These are phyloP conservation scores for Solanum sitiens DNA, from an alignment of 257 asterid species.

Conservation along the genomic window DNA sequence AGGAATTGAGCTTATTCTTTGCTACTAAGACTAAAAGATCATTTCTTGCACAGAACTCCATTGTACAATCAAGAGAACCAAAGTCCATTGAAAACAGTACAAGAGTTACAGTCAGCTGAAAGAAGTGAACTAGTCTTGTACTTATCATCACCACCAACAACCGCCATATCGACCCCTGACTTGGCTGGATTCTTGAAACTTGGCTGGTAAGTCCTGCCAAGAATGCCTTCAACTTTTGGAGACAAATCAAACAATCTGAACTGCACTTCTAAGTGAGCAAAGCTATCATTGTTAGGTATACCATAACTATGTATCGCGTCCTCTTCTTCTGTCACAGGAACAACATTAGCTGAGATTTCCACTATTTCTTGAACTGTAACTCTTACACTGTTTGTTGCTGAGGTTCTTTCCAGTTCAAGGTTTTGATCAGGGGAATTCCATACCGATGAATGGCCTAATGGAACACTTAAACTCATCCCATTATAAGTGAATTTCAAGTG, in stretches of 20 bases:
- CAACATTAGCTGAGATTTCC: conserved; percentile 11
- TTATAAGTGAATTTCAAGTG: neutral
- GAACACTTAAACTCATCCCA: neutral
- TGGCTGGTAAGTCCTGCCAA: conserved; percentile 16
- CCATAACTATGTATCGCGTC: conserved; percentile 4
- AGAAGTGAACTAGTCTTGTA: conserved; percentile 7
- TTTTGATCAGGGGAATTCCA: conserved; percentile 5
- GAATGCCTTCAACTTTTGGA: conserved; percentile 8
- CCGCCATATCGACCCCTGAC: conserved; percentile 8
- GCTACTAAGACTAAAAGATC: no score
- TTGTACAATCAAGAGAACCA: no score
- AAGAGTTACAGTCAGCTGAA: conserved; percentile 2
- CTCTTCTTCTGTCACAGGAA: conserved; percentile 10
- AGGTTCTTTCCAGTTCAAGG: neutral
- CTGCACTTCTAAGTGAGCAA: conserved; percentile 14
- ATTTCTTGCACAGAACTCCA: no score
- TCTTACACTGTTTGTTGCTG: neutral
- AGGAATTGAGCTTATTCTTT: neutral
- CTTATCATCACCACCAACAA: conserved; percentile 12
- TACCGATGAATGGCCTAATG: neutral
- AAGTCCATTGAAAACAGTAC: neutral
- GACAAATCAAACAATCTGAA: conserved; percentile 5
- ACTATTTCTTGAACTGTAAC: neutral
- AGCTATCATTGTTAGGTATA: neutral
- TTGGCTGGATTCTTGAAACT: conserved; percentile 11